phyloP scores from a whole-genome alignment of 768 basidiomycete species.

The Lepiota venenata region DNA sequence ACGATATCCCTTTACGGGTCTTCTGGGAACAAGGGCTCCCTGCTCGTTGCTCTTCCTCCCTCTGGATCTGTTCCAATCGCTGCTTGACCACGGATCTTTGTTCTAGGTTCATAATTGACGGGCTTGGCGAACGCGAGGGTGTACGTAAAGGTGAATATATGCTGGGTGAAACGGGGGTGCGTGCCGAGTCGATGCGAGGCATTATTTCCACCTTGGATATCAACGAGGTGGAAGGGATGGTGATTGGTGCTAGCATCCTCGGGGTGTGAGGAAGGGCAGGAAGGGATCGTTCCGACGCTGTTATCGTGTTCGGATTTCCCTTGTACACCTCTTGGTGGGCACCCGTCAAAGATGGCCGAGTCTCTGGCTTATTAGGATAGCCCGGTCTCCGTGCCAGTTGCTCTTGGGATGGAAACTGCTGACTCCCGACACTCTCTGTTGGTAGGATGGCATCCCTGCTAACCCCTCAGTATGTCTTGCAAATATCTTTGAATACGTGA shows the following conservation, averaged over 20 bases:
- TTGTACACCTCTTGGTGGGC: background rate
- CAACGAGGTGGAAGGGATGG: slow-evolving; percentile 11
- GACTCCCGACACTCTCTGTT: slow-evolving; percentile 17
- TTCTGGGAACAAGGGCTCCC: slow-evolving; percentile 12
- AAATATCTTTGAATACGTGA: slow-evolving; percentile 1
- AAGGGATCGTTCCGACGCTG: slow-evolving; percentile 24
- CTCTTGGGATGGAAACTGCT: background rate
- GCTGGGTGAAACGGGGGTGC: slow-evolving; percentile 20
- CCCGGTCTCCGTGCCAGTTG: background rate
- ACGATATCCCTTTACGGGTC: background rate
- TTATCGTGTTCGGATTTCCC: background rate
- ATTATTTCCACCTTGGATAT: slow-evolving; percentile 4
- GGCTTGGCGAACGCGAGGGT: slow-evolving; percentile 32
- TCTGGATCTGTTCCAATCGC: slow-evolving; percentile 60
- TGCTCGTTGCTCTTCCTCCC: slow-evolving; percentile 20
- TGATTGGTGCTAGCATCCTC: slow-evolving; percentile 14
- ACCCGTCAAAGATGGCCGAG: too few species aligned
- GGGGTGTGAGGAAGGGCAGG: slow-evolving; percentile 26
- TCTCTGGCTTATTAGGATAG: background rate
- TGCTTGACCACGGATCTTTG: slow-evolving; percentile 63
- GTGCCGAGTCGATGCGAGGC: slow-evolving; percentile 8
- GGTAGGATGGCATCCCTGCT: slow-evolving; percentile 59
- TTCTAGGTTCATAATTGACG: slow-evolving; percentile 61
- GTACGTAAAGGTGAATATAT: slow-evolving; percentile 18
- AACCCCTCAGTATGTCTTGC: background rate